These are phyloP conservation scores for Vickermania ingenoplastis DNA, from an alignment of 208 protist genomes.

Conservation along the genomic window DNA sequence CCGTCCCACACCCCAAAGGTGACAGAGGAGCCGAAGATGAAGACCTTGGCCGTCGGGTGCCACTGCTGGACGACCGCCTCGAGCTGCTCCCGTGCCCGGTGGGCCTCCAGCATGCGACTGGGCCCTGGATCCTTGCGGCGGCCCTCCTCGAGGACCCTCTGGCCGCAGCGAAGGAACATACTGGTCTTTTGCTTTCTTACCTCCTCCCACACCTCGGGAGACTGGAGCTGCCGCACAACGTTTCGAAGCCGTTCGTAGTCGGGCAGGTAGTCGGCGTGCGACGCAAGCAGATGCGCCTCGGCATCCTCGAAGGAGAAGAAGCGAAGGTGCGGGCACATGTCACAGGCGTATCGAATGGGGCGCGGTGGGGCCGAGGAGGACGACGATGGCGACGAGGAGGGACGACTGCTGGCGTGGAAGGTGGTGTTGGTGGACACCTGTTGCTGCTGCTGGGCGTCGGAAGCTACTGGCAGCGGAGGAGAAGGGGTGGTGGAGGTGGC, in stretches of 20 bases:
- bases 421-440: too few species aligned
- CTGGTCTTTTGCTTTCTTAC: conserved; percentile 21
- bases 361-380: background rate
- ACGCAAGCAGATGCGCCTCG: conserved; percentile 40
- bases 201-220: conserved; percentile 23
- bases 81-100: conserved; percentile 70
- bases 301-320: conserved; percentile 34
- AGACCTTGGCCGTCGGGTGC: conserved; percentile 62
- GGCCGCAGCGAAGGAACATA: conserved; percentile 30
- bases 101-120: conserved; percentile 65
- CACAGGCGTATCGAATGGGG: conserved; percentile 45
- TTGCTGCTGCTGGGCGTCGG: background rate
- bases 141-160: conserved; percentile 42
- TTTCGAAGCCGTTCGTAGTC: conserved; percentile 44
- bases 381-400: background rate
- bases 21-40: conserved; percentile 80
- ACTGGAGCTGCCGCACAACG: conserved; percentile 31
- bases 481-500: background rate
- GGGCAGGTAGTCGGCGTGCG: conserved; percentile 31
- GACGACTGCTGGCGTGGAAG: background rate
- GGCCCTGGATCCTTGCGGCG: conserved; percentile 64
- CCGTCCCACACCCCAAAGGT: conserved; percentile 83
- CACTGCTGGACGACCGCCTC: conserved; percentile 70
- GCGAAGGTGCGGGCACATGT: conserved; percentile 50
- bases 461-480: too few species aligned